phyloP scores from a whole-genome alignment of 225 moss, liverwort and hornwort species.

The Marchantia polymorpha region DNA sequence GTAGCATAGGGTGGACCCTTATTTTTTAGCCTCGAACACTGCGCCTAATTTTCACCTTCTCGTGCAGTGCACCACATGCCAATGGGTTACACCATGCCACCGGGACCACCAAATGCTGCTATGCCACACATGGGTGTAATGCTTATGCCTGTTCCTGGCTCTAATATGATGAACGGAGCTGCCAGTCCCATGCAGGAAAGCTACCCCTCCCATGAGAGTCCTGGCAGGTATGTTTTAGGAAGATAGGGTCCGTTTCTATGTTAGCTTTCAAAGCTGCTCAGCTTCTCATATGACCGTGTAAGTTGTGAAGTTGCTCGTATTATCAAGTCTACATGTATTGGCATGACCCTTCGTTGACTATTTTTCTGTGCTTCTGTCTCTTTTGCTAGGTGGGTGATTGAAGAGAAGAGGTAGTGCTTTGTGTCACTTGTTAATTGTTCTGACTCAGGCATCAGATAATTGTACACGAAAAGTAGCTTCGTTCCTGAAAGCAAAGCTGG shows the following conservation, averaged over 20 bases:
- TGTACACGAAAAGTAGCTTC: no score
- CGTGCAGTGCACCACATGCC: conserved; percentile 91
- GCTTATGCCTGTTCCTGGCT: conserved; percentile 71
- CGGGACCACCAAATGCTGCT: conserved; percentile 63
- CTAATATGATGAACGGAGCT: conserved; percentile 77
- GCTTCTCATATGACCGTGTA: no score
- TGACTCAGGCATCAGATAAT: no score
- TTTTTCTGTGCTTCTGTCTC: background rate
- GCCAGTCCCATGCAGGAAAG: conserved; percentile 78
- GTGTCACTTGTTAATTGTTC: no score
- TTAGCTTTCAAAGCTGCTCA: background rate
- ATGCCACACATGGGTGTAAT: conserved; percentile 80
- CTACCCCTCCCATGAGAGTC: conserved; percentile 73
- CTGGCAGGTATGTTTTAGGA: conserved; percentile 57
- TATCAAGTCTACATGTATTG: background rate
- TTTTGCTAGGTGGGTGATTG: background rate
- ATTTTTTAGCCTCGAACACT: background rate
- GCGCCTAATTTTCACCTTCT: background rate
- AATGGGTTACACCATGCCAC: conserved; percentile 81
- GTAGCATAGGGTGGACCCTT: background rate
- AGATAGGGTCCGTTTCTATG: background rate
- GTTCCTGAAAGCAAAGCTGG: no score
- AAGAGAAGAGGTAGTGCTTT: background rate
- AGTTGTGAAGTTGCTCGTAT: background rate
- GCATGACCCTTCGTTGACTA: no score